Conservation (phyloP, 2,329 filamentous ascomycete species). For the Aaosphaeria arxii region DNA sequence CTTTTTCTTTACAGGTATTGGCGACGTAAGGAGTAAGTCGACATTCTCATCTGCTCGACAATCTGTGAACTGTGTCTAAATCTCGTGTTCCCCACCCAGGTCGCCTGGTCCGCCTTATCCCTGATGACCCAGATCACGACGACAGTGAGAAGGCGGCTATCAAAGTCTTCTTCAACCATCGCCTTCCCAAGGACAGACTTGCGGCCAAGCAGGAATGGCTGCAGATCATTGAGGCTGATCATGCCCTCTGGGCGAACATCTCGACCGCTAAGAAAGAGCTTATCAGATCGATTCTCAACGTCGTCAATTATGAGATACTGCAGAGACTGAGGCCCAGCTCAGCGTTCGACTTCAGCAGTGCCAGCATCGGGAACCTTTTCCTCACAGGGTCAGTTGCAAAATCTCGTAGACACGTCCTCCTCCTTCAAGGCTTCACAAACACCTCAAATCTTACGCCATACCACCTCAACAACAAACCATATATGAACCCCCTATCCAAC, state of each 20-base stretch:
- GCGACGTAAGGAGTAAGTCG: conserved; percentile 68
- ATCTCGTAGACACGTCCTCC: no score
- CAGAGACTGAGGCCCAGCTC: conserved; percentile 46
- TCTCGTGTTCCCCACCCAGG: conserved; percentile 48
- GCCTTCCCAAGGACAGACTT: conserved; percentile 62
- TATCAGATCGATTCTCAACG: conserved; percentile 49
- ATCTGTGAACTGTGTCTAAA: not conserved
- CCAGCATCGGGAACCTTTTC: conserved; percentile 52
- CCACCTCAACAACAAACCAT: not conserved
- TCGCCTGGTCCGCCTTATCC: conserved; percentile 86
- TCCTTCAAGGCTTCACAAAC: no score
- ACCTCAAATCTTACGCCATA: no score
- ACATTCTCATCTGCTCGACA: not conserved
- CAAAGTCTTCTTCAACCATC: conserved; percentile 82
- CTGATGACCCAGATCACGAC: conserved; percentile 54
- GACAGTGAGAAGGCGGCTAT: conserved; percentile 63
- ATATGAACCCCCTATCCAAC: conserved; percentile 25
- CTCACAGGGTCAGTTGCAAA: conserved; percentile 44
- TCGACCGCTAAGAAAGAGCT: conserved; percentile 51
- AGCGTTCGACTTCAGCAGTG: conserved; percentile 49
- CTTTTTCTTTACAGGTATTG: conserved; percentile 49
- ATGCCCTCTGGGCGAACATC: conserved; percentile 65
- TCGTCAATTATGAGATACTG: conserved; percentile 50
- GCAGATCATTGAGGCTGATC: conserved; percentile 80
- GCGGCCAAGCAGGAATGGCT: conserved; percentile 78